Base-by-base conservation (phyloP, 2,329 filamentous ascomycete species). In the Colletotrichum phormii region DNA sequence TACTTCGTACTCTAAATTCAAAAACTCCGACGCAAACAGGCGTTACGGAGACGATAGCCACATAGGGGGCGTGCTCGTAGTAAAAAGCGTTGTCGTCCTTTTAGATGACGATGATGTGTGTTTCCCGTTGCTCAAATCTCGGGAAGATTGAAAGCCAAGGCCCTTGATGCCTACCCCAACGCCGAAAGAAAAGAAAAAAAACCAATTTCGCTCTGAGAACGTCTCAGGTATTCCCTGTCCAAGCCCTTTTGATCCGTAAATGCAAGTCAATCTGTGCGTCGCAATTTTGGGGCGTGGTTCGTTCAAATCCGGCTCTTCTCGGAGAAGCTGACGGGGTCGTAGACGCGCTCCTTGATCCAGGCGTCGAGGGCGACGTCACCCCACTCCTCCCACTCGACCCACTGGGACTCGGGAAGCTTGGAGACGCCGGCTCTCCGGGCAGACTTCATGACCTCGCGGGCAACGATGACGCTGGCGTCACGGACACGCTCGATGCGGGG, bases 361-460 rank as follows among this genome's bases (percentile, higher is more conserved):
- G 86, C 85, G 54, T 84, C 89, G 76, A 92, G 82, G 66, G 88
- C 88, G 49, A 91, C 89, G 77, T 92, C 90, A 64, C 90, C 90
- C 90, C 90, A 92, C 82, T 92, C 90, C 82, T 92, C 90, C 89
- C 92, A 95, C 81, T 92, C 90, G 73, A 91, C 83, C 87, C 94
- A 93, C 80, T 93, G 88, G 75, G 88, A 88, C 75, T 95, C 93
- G 64, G 87, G 86, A 67, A 95, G 84, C 74, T 84, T 84, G 79
- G 92, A 92, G 63, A 98, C 93, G 74, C 93, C 93, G 77, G 94
- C 94, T 75, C 92, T 88, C 78, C 97, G 93, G 6, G 96, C 95
- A 26, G 94, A 92, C 82, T 97, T 95, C 88, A 98, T 98, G 77
- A 98, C 95, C 84, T 96, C 95, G 62, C 95, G 91, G 37, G 95